Conservation (phyloP, 768 basidiomycete species). For the Boletellus ananas region DNA sequence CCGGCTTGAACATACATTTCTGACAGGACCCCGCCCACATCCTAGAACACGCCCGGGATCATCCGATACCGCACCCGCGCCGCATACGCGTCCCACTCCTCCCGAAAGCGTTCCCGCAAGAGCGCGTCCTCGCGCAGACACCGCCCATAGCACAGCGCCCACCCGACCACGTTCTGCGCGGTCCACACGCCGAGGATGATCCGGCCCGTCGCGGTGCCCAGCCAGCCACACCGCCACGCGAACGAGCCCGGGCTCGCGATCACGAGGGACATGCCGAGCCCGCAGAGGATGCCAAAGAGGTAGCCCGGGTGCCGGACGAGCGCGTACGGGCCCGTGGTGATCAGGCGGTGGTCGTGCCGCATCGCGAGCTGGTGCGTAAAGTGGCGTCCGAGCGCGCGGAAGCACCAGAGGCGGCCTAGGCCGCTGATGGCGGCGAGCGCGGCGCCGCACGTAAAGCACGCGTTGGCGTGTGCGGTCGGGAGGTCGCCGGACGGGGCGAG, state of each 20-base stretch:
- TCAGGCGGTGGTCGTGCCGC: conserved; percentile 26
- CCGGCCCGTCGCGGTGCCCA: conserved; percentile 16
- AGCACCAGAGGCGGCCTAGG: conserved; percentile 36
- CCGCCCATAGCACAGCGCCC: conserved; percentile 29
- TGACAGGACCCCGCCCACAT: too few species aligned
- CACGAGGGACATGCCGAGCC: conserved; percentile 30
- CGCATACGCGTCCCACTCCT: conserved; percentile 24
- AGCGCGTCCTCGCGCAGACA: conserved; percentile 25
- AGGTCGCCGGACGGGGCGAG: conserved; percentile 16
- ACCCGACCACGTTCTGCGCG: conserved; percentile 21
- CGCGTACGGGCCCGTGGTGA: conserved; percentile 35
- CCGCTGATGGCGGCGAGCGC: conserved; percentile 26
- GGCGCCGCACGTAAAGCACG: conserved; percentile 30
- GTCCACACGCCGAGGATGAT: conserved; percentile 27
- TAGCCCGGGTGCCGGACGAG: conserved; percentile 38
- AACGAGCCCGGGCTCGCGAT: conserved; percentile 32
- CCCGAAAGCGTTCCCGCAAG: conserved; percentile 18
- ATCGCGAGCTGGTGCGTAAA: conserved; percentile 36
- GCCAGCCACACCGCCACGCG: conserved; percentile 24
- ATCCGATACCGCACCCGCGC: conserved; percentile 23
- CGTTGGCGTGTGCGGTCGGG: conserved; percentile 21
- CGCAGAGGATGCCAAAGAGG: conserved; percentile 20
- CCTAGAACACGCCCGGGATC: conserved; percentile 27
- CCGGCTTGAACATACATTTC: too few species aligned
- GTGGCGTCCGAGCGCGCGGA: conserved; percentile 28